These are phyloP conservation scores for Phytophthora cactorum DNA, from an alignment of 352 stramenopile species.

Conservation along the genomic window DNA sequence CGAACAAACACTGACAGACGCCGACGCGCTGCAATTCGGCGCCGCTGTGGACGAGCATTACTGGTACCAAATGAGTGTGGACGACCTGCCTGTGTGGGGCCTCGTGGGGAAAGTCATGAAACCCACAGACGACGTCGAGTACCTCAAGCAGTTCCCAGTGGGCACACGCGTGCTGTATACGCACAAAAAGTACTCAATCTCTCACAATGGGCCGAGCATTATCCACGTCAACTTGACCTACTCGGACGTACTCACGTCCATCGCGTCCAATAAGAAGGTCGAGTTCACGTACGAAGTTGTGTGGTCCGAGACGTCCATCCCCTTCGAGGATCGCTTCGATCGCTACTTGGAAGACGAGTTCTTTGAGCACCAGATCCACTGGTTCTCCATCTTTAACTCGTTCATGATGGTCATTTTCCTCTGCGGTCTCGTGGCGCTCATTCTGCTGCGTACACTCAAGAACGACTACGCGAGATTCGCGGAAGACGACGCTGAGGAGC, in stretches of 20 bases:
- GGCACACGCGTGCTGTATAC: conserved; percentile 95
- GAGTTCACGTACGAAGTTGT: conserved; percentile 95
- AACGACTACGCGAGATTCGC: conserved; percentile 95
- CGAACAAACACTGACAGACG: conserved; percentile 71
- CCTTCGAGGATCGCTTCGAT: conserved; percentile 97
- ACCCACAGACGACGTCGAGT: conserved; percentile 80
- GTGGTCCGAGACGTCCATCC: conserved; percentile 92
- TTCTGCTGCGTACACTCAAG: conserved; percentile 93
- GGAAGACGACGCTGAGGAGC: conserved; percentile 85
- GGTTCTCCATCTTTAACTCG: conserved; percentile 98
- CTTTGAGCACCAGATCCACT: conserved; percentile 99
- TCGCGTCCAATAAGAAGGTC: conserved; percentile 88
- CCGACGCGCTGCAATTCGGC: conserved; percentile 81
- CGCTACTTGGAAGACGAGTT: conserved; percentile 99
- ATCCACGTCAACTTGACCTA: conserved; percentile 99
- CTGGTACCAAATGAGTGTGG: conserved; percentile 99
- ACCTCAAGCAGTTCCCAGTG: conserved; percentile 84
- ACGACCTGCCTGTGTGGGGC: conserved; percentile 98
- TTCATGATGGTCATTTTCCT: conserved; percentile 99
- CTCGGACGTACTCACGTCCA: conserved; percentile 87
- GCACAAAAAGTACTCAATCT: conserved; percentile 96
- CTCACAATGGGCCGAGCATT: conserved; percentile 97
- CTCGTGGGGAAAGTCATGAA: conserved; percentile 98
- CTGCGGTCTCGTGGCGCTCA: conserved; percentile 93
- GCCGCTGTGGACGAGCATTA: conserved; percentile 95